phyloP scores from a whole-genome alignment of 768 basidiomycete genomes.

The Erythrobasidium yunnanense region DNA sequence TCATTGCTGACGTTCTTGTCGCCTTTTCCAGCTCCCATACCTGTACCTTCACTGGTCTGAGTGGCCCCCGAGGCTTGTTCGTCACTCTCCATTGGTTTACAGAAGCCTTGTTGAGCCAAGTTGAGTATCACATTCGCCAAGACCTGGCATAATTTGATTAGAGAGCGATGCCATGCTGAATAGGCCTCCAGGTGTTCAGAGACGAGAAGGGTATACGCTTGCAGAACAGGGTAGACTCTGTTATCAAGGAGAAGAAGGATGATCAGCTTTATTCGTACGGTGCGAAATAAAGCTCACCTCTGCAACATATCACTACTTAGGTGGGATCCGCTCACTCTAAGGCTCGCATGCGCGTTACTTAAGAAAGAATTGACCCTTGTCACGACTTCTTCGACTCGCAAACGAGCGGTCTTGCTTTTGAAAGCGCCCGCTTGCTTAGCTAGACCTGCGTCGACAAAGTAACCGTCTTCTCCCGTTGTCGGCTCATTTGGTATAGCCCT shows the following conservation, averaged over 20 bases:
- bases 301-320: background rate
- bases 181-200: slow-evolving; percentile 52
- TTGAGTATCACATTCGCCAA: slow-evolving; percentile 62
- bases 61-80: slow-evolving; percentile 45
- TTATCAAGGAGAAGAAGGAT: too few species aligned
- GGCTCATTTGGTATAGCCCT: background rate
- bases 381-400: background rate
- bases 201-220: slow-evolving; percentile 52
- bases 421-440: background rate
- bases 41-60: slow-evolving; percentile 55
- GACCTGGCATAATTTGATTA: slow-evolving; percentile 75
- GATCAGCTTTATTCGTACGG: too few species aligned
- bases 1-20: slow-evolving; percentile 81
- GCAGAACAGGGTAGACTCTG: slow-evolving; percentile 57
- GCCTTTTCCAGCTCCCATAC: slow-evolving; percentile 78
- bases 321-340: too few species aligned
- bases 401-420: background rate
- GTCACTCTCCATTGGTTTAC: slow-evolving; percentile 66
- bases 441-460: slow-evolving; percentile 29
- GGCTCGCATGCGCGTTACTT: too few species aligned
- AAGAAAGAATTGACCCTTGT: background rate
- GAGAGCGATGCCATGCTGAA: slow-evolving; percentile 57
- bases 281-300: background rate
- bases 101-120: slow-evolving; percentile 78
- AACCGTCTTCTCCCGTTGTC: slow-evolving; percentile 12